Evolutionary conservation across 2,329 filamentous ascomycete species (phyloP), one percentile per base, ranked within the genome.

Genomic region (Colletotrichum somersetense): DNA sequence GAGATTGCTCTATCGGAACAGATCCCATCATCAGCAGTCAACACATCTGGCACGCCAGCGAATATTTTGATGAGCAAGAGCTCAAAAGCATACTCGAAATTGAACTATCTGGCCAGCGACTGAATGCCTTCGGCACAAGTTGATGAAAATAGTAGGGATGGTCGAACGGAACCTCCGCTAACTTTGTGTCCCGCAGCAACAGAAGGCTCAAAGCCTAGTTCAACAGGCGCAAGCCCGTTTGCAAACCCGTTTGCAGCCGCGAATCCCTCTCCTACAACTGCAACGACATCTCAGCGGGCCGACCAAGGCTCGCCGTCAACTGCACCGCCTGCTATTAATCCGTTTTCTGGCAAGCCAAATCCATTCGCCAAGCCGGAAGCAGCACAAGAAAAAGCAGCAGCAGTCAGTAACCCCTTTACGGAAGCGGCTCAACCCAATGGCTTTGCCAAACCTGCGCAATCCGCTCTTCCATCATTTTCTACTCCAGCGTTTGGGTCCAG

Each of bases 291-390:
- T 42, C 66, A 56, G n/a, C 42, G 40, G 48, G 14, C 16, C 48
- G 65, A 23, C 5, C 56, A 46, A 18, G 20, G 35, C 44, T 18
- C 66, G 16, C 40, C 69, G 38, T 23, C 70, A 56, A 50, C 33
- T 33, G 44, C 58, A 69, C 10, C 53, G 6, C 20, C 66, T 38
- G 57, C 61, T 40, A 16, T 40, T 2, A 73, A 71, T 26, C 71
- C 71, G 14, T 73, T 73, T 42, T 38, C 70, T 1, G 48, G 59
- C n/a, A 61, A 69, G 23, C 11, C 67, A 53, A 67, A 46, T 26
- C 62, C 67, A 6, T 63, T 59, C 20, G 11, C 38, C 42, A 69
- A 71, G n/a, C 35, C 67, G 26, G 42, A 42, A 52, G n/a, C 46
- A n/a, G 23, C 40, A 1, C 38, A n/a, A 7, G 58, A 62, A 23